Evolutionary conservation across 257 asterid species (phyloP).

Genomic region (Mentha longifolia): DNA sequence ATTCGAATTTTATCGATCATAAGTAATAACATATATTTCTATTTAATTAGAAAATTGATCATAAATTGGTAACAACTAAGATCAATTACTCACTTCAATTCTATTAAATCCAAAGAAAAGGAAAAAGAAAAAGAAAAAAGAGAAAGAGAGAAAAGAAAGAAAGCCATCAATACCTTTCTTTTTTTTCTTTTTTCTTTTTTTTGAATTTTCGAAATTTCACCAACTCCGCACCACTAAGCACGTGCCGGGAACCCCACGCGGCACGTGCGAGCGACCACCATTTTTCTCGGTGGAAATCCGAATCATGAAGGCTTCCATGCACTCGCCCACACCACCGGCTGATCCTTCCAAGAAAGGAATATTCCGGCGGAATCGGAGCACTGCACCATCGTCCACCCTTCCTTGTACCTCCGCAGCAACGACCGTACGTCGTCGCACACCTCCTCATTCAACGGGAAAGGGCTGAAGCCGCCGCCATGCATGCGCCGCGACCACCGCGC

Average conservation of each 20-base stretch:
- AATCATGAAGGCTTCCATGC: constrained; percentile 84
- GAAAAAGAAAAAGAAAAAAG: not conserved
- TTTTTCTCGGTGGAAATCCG: constrained; percentile 23
- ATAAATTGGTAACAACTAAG: constrained; percentile 33
- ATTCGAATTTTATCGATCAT: not conserved
- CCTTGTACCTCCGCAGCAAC: constrained; percentile 84
- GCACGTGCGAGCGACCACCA: constrained; percentile 43
- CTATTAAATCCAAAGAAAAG: constrained; percentile 43
- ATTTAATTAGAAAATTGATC: constrained; percentile 24
- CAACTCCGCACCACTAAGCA: constrained; percentile 33
- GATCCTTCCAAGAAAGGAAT: constrained; percentile 95
- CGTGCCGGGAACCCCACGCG: constrained; percentile 42
- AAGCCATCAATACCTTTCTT: constrained; percentile 31
- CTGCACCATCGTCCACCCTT: constrained; percentile 91
- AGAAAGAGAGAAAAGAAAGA: not conserved
- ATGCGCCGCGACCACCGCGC: constrained; percentile 76
- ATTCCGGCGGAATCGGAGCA: constrained; percentile 78
- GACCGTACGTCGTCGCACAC: constrained; percentile 93
- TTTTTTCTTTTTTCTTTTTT: constrained; percentile 9
- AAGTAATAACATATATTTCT: constrained; percentile 11
- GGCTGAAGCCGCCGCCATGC: constrained; percentile 66
- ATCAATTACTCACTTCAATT: constrained; percentile 44
- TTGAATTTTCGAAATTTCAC: constrained; percentile 31
- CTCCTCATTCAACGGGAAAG: constrained; percentile 67
- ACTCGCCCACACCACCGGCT: constrained; percentile 99